Percentiles rank a stretch among this genome's conserved stretches.
phyloP scores from a whole-genome alignment of 257 asterid genomes.

The Forsythia suspensa region DNA sequence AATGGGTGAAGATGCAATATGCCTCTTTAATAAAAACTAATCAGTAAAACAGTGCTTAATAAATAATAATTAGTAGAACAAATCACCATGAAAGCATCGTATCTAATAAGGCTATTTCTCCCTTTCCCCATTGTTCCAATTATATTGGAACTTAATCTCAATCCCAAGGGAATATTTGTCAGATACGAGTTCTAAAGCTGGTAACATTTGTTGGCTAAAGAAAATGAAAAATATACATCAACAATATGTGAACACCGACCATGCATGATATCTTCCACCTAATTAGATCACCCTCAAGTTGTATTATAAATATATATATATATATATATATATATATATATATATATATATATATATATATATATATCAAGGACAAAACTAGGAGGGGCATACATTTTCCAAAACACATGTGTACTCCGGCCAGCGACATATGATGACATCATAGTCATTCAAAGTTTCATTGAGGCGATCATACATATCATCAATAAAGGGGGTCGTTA shows the following conservation, averaged over 20 bases:
- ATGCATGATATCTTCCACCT: background rate
- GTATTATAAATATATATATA: background rate
- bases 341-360: background rate
- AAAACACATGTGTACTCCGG: slow-evolving; percentile 50
- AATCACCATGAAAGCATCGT: background rate
- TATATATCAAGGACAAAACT: background rate
- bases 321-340: background rate
- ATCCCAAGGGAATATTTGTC: background rate
- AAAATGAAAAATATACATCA: background rate
- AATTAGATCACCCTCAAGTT: background rate
- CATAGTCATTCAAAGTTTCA: slow-evolving; percentile 47
- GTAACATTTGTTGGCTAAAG: background rate
- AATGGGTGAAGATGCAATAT: slow-evolving; percentile 9
- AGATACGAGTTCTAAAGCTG: background rate
- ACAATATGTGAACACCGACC: background rate
- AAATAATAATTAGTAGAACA: background rate
- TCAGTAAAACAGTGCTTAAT: background rate
- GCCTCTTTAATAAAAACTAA: background rate
- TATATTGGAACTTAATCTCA: background rate
- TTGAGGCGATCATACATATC: slow-evolving; percentile 55
- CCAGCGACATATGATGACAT: slow-evolving; percentile 56
- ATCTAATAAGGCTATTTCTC: background rate
- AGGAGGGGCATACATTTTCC: slow-evolving; percentile 44
- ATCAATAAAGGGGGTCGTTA: slow-evolving; percentile 54
- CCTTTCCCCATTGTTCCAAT: background rate